Evolutionary conservation across 257 asterid genomes (phyloP), one percentile per base, ranked within the genome.

Genomic region (Forsythia suspensa): DNA sequence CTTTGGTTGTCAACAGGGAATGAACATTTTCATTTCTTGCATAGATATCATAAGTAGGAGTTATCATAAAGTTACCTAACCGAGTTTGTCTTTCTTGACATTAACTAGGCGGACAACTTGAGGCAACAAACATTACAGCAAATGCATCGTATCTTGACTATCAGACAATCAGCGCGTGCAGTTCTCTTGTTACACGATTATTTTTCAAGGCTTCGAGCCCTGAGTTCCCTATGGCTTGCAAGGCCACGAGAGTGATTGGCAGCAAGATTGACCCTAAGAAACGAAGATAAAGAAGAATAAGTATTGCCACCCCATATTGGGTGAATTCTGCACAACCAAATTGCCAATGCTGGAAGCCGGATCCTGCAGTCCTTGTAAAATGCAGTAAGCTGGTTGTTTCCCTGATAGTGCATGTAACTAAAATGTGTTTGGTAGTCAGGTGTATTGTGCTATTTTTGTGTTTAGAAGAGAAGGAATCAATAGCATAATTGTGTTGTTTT

Each of bases 191-290:
- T 92, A 82, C 78, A 86, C 5, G 99, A 95, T 63, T 93, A 91
- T 80, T 91, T 93, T 80, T 91, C 97, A 3, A 92, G 97, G 81
- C 98, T 95, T 71, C 90, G 97, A 59, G 98, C 98, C 78, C 97
- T 95, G 52, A 95, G 99, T 69, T 90, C 98, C 59, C 97, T 93
- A 42, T 95, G 99, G 98, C 89, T 91, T 10, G 99, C 99, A 8
- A 87, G 99, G 85, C 99, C 99, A 6, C 89, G 90, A 29, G 97
- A 93, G 79, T 88, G 83, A 88, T 20, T 55, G 21, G 51, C 8
- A 2, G 4, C 24, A 65, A 37, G 61, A 63, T 39, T 20, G 76
- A 21, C 55, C 0, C 43, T 29, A 2, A 44, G 41, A 20, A 38
- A 37, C 1, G 43, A 37, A 40, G 46, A 67, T 4, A 70, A 5